phyloP scores from a whole-genome alignment of 148 eudicot species.

The Arctostaphylos glauca region DNA sequence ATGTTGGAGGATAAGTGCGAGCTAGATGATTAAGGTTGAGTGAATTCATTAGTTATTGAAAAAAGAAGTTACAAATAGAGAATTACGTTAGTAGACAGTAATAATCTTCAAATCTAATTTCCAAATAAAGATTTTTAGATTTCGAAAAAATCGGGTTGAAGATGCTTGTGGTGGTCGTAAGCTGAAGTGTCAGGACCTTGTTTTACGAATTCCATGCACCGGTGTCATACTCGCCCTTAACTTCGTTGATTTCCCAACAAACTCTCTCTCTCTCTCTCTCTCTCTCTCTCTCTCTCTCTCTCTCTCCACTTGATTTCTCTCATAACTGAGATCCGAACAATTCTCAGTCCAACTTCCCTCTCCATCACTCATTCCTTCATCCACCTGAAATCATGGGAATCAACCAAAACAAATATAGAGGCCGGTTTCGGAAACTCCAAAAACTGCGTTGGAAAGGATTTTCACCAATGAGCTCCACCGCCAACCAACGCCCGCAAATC shows the following conservation, averaged over 20 bases:
- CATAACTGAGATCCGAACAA: constrained; percentile 27
- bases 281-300: neutral
- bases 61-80: too few species aligned
- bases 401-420: neutral
- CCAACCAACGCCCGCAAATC: neutral
- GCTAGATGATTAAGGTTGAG: too few species aligned
- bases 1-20: too few species aligned
- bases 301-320: neutral
- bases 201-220: neutral
- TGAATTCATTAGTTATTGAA: too few species aligned
- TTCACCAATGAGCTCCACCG: constrained; percentile 1
- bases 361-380: constrained; percentile 20
- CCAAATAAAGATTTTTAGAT: too few species aligned
- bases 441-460: neutral
- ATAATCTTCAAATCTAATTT: too few species aligned
- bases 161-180: too few species aligned
- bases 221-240: neutral
- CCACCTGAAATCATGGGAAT: constrained; percentile 18
- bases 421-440: neutral
- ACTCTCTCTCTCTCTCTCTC: constrained; percentile 7
- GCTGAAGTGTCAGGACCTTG: too few species aligned
- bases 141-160: too few species aligned
- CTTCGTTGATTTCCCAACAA: neutral
- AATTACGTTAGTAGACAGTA: too few species aligned
- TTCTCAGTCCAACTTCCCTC: constrained; percentile 22